Evolutionary conservation across 2,329 filamentous ascomycete genomes (phyloP).

Genomic region (Pseudogymnoascus verrucosus): DNA sequence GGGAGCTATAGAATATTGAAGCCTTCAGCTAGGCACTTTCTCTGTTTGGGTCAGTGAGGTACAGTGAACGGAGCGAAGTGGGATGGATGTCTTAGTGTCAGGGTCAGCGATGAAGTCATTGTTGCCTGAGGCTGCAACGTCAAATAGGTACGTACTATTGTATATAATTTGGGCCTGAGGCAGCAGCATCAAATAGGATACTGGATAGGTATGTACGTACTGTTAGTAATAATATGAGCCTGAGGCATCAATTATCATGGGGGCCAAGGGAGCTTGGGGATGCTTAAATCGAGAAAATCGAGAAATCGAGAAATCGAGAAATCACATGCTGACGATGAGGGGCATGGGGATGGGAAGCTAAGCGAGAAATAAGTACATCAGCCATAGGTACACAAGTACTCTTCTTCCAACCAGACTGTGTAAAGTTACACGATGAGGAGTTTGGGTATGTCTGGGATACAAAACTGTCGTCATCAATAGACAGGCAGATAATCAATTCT

Average conservation of each 20-base stretch:
- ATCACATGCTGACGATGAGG: not conserved
- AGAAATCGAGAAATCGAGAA: not conserved
- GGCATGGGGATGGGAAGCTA: not conserved
- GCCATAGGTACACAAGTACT: constrained; percentile 1
- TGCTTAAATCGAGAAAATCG: not conserved
- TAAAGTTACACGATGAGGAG: not conserved
- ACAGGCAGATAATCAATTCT: not conserved
- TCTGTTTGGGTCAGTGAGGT: not conserved
- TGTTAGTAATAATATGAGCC: too few relatives aligned
- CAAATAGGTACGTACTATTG: not conserved
- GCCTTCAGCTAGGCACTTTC: not conserved
- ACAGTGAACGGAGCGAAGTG: not conserved
- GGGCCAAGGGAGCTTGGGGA: not conserved
- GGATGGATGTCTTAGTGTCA: not conserved
- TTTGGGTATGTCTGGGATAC: not conserved
- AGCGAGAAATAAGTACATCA: not conserved
- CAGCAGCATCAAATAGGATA: too few relatives aligned
- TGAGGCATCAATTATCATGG: not conserved
- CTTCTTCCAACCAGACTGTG: not conserved
- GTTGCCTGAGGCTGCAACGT: not conserved
- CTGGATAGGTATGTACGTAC: too few relatives aligned
- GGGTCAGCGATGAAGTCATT: constrained; percentile 2
- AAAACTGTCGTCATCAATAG: not conserved
- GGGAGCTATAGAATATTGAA: not conserved
- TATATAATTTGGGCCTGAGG: too few relatives aligned